A percentile compares a stretch with the other conserved stretches of the same genome.
Evolutionary conservation across 2,329 filamentous ascomycete species (phyloP).

Genomic region (Oidium heveae): DNA sequence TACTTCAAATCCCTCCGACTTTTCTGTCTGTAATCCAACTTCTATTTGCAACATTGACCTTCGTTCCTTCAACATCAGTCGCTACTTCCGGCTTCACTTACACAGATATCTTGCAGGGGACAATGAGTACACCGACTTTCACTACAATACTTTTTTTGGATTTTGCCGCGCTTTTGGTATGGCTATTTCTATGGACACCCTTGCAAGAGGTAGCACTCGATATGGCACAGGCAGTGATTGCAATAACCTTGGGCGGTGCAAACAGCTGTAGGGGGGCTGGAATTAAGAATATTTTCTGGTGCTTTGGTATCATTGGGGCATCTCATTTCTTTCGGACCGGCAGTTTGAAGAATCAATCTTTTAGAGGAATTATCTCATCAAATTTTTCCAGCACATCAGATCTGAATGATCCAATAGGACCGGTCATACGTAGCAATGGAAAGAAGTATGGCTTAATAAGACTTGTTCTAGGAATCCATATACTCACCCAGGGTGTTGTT

Average conservation of each 20-base stretch:
- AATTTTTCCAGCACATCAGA: constrained; percentile 9
- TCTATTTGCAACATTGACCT: constrained; percentile 77
- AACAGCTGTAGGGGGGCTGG: constrained; percentile 42
- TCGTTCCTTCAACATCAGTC: constrained; percentile 62
- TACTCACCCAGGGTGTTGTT: constrained; percentile 47
- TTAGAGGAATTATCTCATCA: constrained; percentile 11
- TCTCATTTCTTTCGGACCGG: constrained; percentile 12
- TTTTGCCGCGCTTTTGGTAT: constrained; percentile 55
- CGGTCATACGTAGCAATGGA: constrained; percentile 21
- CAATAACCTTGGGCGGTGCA: constrained; percentile 68
- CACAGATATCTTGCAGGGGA: constrained; percentile 76
- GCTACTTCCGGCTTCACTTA: constrained; percentile 47
- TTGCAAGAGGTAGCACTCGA: constrained; percentile 75
- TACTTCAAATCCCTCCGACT: constrained; percentile 76
- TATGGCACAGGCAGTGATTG: constrained; percentile 78
- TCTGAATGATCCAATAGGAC: constrained; percentile 23
- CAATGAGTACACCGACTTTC: constrained; percentile 62
- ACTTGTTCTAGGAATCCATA: constrained; percentile 47
- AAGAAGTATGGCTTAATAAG: constrained; percentile 39
- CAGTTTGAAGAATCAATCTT: constrained; percentile 9
- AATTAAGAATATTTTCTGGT: constrained; percentile 46
- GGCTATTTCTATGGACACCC: constrained; percentile 69
- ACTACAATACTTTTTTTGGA: constrained; percentile 70
- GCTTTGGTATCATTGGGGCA: constrained; percentile 35
- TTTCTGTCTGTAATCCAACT: constrained; percentile 75